phyloP scores from a whole-genome alignment of 352 stramenopile species.

The Globisporangium takayamanum region DNA sequence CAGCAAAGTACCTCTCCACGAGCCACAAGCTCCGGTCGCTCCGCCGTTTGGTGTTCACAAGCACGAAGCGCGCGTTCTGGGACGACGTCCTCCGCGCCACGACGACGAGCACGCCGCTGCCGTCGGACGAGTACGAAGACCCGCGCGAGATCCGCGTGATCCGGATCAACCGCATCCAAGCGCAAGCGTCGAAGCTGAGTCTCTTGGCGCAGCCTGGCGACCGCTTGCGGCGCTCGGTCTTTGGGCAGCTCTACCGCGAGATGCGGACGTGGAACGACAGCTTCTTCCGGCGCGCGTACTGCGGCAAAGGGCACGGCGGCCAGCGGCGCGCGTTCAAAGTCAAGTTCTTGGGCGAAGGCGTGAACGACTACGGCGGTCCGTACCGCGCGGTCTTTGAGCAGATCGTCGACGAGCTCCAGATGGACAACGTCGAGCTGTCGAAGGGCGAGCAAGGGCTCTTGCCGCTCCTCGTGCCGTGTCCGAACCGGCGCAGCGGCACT shows the following conservation, averaged over 20 bases:
- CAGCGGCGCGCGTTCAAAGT: constrained; percentile 98
- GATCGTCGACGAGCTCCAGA: constrained; percentile 92
- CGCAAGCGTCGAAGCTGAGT: constrained; percentile 83
- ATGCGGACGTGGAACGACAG: constrained; percentile 93
- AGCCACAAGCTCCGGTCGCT: constrained; percentile 70
- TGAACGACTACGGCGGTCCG: constrained; percentile 98
- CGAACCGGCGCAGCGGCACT: constrained; percentile 79
- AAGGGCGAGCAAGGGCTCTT: constrained; percentile 85
- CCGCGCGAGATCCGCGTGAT: constrained; percentile 97
- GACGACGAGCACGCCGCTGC: constrained; percentile 94
- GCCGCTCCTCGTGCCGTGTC: constrained; percentile 84
- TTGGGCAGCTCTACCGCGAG: constrained; percentile 96
- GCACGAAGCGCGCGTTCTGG: constrained; percentile 92
- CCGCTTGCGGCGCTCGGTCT: constrained; percentile 90
- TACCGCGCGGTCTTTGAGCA: constrained; percentile 98
- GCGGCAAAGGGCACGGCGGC: constrained; percentile 95
- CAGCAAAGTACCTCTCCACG: constrained; percentile 38
- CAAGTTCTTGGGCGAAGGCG: constrained; percentile 98
- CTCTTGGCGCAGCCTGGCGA: constrained; percentile 84
- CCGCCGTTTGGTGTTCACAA: constrained; percentile 84
- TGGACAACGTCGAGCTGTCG: constrained; percentile 82
- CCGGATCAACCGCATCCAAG: constrained; percentile 96
- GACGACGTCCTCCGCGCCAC: constrained; percentile 92
- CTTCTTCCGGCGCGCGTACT: constrained; percentile 94
- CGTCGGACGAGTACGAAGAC: constrained; percentile 98